Base-by-base conservation (phyloP, 1,284 basidiomycete genomes). In the Naganishia sp. region DNA sequence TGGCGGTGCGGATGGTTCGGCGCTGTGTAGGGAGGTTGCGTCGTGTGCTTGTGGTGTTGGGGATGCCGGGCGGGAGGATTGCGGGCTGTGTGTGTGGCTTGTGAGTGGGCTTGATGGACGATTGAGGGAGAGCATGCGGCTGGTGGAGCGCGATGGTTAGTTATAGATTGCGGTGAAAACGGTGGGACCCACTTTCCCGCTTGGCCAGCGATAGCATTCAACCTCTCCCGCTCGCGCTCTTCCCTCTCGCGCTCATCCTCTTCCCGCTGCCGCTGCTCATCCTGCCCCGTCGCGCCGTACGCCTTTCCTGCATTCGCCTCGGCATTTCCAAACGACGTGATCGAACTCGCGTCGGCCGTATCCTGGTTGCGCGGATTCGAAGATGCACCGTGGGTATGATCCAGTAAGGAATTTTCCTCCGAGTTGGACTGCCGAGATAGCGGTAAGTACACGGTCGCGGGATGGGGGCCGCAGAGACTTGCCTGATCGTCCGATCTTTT, bases 151-250 rank as follows among this genome's bases (percentile, higher is more conserved):
- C 23, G 23, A 50, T 10, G 18, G n/a, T 3, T 50, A 13, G n/a
- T 61, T 46, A 43, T 25, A 31, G 25, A n/a, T 23, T 6, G 31
- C 25, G 9, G 5, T 39, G 23, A 23, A 2, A 43, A 7, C 28
- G 53, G 21, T n/a, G 28, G 23, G 28, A 23, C n/a, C 31, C 15
- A 61, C 59, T 61, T 61, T 61, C 59, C 59, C 36, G 59, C 59
- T 61, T 61, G 59, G 25, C 59, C 59, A 7, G 59, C 59, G 31
- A 61, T 61, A 28, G 59, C 48, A 31, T 52, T 61, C 39, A 61
- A 18, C 28, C 59, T 50, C 36, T 61, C 59, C 48, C 59, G 6
- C 42, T 61, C 59, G 4, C 59, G 25, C 28, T 61, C 59, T 36
- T 61, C 59, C 23, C 49, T 50, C 28, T 61, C 59, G 39, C 48